These are phyloP conservation scores for Heterobasidion annosum DNA, from an alignment of 1,284 basidiomycete species.

Conservation along the genomic window DNA sequence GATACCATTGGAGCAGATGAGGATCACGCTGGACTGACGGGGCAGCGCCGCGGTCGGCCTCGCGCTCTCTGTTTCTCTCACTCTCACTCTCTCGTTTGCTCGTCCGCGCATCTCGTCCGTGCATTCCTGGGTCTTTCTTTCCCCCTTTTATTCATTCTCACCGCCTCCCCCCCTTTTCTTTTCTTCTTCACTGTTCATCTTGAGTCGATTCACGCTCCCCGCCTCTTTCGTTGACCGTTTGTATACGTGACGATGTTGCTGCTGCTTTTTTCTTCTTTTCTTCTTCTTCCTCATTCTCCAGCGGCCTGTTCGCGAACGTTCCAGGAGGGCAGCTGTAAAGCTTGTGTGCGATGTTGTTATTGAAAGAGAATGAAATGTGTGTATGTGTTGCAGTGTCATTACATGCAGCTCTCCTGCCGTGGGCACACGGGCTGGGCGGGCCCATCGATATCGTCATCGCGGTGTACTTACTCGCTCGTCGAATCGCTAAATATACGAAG, in stretches of 20 bases:
- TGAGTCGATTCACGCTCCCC: conserved; percentile 2
- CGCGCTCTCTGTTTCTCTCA: not conserved
- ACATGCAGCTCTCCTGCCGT: too few relatives aligned
- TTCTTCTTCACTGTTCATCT: not conserved
- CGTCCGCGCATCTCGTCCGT: not conserved
- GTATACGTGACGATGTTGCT: conserved; percentile 9
- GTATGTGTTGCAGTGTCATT: too few relatives aligned
- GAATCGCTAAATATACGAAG: not conserved
- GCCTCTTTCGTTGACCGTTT: conserved; percentile 6
- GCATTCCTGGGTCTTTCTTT: not conserved
- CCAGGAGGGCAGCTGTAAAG: not conserved
- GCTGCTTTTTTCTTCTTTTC: not conserved
- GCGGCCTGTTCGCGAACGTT: not conserved
- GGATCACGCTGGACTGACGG: conserved; percentile 79
- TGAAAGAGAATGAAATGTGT: too few relatives aligned
- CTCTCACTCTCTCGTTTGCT: not conserved
- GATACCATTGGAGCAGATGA: conserved; percentile 89
- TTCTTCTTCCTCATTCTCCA: not conserved
- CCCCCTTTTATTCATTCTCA: not conserved
- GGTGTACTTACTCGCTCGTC: too few relatives aligned
- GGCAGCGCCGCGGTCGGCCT: not conserved
- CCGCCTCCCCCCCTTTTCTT: not conserved
- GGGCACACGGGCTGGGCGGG: too few relatives aligned
- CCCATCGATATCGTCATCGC: too few relatives aligned
- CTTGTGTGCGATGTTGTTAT: not conserved